Base-by-base conservation (phyloP, 306 rosid genomes). In the Casuarina glauca region DNA sequence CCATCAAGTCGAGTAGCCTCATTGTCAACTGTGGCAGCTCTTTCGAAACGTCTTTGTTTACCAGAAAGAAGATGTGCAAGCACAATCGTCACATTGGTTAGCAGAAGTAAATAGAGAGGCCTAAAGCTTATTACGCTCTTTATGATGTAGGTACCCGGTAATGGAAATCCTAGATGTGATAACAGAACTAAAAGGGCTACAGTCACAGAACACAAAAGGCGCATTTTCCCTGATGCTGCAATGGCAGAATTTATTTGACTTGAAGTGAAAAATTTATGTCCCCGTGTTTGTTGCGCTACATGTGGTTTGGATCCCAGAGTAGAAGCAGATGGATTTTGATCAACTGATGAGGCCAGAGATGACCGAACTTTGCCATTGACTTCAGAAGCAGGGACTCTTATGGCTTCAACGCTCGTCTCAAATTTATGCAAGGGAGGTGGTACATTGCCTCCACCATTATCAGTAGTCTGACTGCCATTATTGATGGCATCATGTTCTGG, bases 51-150 rank as follows among this genome's bases (percentile, higher is more conserved):
- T 77, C 79, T 81, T 67, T 80, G 86, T 66, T 76, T 82, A 2
- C 62, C 60, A 45, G 74, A 51, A 55, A 94, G 55, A 74, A 94
- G 73, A n/a, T 54, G 74, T 0, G 90, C 89, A 75, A 87, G 74
- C 85, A 92, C 90, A 78, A 87, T 69, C 2, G 93, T 88, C 43
- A 76, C 67, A 83, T 89, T 88, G 16, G 97, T 89, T 35, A 91
- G 66, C 76, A 92, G 82, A 82, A 92, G 88, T 41, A 94, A 74
- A 77, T 86, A 84, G 70, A 92, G 81, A 1, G 93, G 98, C 78
- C 85, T 84, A 77, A 84, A 90, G 76, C 85, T 75, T 66, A 87
- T n/a, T 26, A 83, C 70, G 53, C 38, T 76, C 67, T 76, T 85
- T 52, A 89, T 41, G 51, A 91, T 26, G 55, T 77, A 76, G 68